A percentile compares a stretch with the other conserved stretches of the same genome.
These are phyloP conservation scores for Ogataea ganodermae DNA, from an alignment of 805 yeast genomes.

Conservation along the genomic window DNA sequence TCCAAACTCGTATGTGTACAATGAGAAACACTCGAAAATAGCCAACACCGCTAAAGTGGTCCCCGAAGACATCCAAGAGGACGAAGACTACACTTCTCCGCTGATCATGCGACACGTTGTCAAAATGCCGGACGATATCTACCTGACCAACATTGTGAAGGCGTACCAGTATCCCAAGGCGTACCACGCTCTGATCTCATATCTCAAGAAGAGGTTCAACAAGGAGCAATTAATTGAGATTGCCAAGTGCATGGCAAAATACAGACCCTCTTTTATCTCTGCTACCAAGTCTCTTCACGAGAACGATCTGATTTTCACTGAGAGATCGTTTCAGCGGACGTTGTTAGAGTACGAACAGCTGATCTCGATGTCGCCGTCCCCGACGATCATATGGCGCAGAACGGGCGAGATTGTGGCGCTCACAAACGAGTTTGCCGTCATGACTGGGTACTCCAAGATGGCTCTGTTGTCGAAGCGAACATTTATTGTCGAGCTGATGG, in stretches of 20 bases:
- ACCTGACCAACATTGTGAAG: constrained; percentile 41
- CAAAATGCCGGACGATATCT: constrained; percentile 52
- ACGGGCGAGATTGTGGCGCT: constrained; percentile 84
- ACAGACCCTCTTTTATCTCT: constrained; percentile 75
- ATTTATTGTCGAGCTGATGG: constrained; percentile 81
- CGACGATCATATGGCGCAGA: constrained; percentile 83
- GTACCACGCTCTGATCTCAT: constrained; percentile 59
- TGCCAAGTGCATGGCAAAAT: constrained; percentile 60
- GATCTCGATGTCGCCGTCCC: constrained; percentile 66
- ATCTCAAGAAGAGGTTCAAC: constrained; percentile 53
- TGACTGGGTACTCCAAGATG: constrained; percentile 63
- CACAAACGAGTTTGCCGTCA: constrained; percentile 69
- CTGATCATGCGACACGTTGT: constrained; percentile 57
- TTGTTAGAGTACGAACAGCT: constrained; percentile 56
- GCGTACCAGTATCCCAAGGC: constrained; percentile 65
- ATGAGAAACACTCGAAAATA: constrained; percentile 52
- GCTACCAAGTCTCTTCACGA: constrained; percentile 74
- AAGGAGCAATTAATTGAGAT: constrained; percentile 41
- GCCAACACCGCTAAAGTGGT: constrained; percentile 50
- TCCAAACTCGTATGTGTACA: constrained; percentile 47
- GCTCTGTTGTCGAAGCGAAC: constrained; percentile 60
- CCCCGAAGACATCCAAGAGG: constrained; percentile 42
- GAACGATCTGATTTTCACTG: constrained; percentile 66
- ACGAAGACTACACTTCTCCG: constrained; percentile 56
- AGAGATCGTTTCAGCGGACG: constrained; percentile 57